Evolutionary conservation across 2,329 filamentous ascomycete species (phyloP).

Genomic region (Capronia coronata): DNA sequence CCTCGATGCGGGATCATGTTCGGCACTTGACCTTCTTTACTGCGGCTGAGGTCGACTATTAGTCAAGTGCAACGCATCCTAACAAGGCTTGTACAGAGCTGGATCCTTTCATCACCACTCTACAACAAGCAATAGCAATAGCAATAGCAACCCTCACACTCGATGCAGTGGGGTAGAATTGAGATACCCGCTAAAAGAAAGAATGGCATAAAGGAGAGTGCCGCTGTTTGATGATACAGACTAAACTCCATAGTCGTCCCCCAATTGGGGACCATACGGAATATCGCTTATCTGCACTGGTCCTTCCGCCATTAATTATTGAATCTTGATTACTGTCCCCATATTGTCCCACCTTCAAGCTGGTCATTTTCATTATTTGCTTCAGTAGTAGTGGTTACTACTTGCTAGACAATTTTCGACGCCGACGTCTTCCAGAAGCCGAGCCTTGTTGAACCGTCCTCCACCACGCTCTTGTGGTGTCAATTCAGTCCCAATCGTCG

Average conservation of each 20-base stretch:
- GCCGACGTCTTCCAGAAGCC: neutral
- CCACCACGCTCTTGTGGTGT: too few species aligned
- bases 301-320: neutral
- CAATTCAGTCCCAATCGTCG: constrained; percentile 46
- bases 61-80: too few species aligned
- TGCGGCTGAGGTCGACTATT: too few species aligned
- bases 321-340: neutral
- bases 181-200: too few species aligned
- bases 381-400: neutral
- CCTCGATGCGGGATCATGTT: too few species aligned
- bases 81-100: too few species aligned
- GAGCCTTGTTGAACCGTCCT: neutral
- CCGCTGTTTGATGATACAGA: neutral
- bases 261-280: neutral
- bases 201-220: constrained; percentile 2
- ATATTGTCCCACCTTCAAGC: neutral
- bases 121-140: too few species aligned
- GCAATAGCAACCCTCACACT: too few species aligned
- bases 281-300: neutral
- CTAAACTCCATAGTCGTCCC: neutral
- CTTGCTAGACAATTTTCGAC: neutral
- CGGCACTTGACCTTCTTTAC: too few species aligned
- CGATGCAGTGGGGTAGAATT: neutral
- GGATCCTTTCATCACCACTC: too few species aligned
- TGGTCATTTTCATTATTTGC: too few species aligned